A percentile compares a stretch with the other conserved stretches of the same genome.
Evolutionary conservation across 2,329 filamentous ascomycete species (phyloP).

Genomic region (Plectosphaerella plurivora): DNA sequence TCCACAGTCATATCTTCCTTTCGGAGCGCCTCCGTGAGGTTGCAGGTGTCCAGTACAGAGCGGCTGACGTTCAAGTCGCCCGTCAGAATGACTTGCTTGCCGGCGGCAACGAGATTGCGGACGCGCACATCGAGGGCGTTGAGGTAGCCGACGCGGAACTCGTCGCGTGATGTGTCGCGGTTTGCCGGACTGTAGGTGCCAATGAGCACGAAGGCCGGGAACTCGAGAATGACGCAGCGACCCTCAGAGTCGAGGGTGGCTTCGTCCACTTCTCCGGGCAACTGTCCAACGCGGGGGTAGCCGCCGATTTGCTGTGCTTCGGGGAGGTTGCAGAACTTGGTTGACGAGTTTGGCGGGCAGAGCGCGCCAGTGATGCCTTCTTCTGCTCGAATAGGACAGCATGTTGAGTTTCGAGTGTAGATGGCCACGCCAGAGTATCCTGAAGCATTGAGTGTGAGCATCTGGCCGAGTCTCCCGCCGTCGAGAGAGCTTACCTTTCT

Average conservation of each 20-base stretch:
- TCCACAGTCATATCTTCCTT: conserved; percentile 65
- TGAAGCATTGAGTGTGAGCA: conserved; percentile 26
- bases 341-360: conserved; percentile 65
- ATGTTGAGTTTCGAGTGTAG: conserved; percentile 84
- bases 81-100: conserved; percentile 79
- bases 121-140: conserved; percentile 76
- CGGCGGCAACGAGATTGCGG: conserved; percentile 73
- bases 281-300: conserved; percentile 69
- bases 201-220: conserved; percentile 89
- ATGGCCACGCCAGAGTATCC: conserved; percentile 95
- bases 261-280: conserved; percentile 62
- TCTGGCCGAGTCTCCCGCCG: background rate
- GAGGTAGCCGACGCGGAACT: conserved; percentile 78
- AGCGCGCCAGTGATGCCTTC: conserved; percentile 88
- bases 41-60: conserved; percentile 70
- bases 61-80: conserved; percentile 83
- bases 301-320: conserved; percentile 77
- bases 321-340: conserved; percentile 70
- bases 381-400: conserved; percentile 83
- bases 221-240: conserved; percentile 85
- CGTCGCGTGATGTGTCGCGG: conserved; percentile 76
- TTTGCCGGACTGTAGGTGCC: conserved; percentile 91
- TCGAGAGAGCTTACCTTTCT: conserved; percentile 64
- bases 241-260: conserved; percentile 81
- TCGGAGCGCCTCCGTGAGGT: conserved; percentile 64